Evolutionary conservation across 805 yeast genomes (phyloP), one percentile per base, ranked within the genome.

Genomic region (Starmerella scarabaei): DNA sequence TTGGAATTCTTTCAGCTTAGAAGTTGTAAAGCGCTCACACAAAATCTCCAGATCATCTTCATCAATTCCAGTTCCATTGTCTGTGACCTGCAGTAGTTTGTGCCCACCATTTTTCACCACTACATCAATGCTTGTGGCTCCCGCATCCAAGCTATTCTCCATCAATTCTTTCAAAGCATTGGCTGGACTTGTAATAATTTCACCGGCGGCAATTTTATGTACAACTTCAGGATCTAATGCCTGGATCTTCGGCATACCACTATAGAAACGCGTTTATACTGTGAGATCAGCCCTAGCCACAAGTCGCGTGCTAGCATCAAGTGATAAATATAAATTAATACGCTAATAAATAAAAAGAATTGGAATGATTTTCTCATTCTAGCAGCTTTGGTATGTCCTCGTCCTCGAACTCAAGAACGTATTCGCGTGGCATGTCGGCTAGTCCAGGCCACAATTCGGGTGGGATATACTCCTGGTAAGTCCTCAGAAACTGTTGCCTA

Each of bases 191-290:
- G 86, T 71, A 42, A 91, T 82, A 60, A 91, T 83, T 62, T 91
- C 97, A 0, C 98, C 98, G 1, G 98, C 98, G 0, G 98, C 98
- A 21, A 91, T 91, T 45, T 78, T 72, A 57, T 85, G 86, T 36
- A 91, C 81, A 17, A 86, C 96, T 2, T 73, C 57, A 14, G 63
- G 63, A 33, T 79, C 91, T 19, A 88, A 68, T 3, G 40, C 39
- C 34, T 36, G 43, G 29, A 46, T 46, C 3, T 40, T 38, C 17
- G 35, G 37, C 48, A 41, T 44, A 5, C 7, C 26, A 11, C n/a
- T n/a, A n/a, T n/a, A n/a, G n/a, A n/a, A n/a, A n/a, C n/a, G n/a
- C n/a, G n/a, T n/a, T n/a, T n/a, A n/a, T n/a, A n/a, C n/a, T n/a
- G n/a, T n/a, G n/a, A n/a, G n/a, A n/a, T n/a, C n/a, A n/a, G n/a